These are phyloP conservation scores for Sclerotinia glacialis DNA, from an alignment of 2,329 filamentous ascomycete species.

Conservation along the genomic window DNA sequence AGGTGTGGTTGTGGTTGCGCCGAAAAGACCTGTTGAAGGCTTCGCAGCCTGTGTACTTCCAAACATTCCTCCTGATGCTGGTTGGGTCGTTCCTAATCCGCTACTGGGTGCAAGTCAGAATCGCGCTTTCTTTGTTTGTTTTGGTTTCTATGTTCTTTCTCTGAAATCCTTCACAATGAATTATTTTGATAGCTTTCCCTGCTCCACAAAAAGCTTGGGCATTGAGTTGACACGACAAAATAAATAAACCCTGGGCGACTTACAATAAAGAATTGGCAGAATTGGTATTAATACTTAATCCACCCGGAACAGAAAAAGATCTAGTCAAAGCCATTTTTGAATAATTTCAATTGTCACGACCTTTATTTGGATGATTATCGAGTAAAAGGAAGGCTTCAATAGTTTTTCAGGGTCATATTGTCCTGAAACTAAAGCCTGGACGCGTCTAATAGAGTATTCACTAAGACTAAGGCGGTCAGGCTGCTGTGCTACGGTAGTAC, in stretches of 20 bases:
- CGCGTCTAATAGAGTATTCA: constrained; percentile 19
- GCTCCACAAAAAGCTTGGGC: constrained; percentile 22
- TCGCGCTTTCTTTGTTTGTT: constrained; percentile 20
- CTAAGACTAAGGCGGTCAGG: constrained; percentile 5
- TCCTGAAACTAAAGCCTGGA: constrained; percentile 1
- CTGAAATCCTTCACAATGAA: constrained; percentile 19
- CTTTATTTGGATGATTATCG: background rate
- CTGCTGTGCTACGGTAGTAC: background rate
- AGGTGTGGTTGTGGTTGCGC: constrained; percentile 31
- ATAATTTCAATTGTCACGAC: background rate
- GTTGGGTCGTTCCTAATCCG: constrained; percentile 34
- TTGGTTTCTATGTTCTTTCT: background rate
- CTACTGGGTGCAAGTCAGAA: constrained; percentile 31
- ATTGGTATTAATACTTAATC: constrained; percentile 62
- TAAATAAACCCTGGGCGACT: constrained; percentile 35
- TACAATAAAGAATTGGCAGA: constrained; percentile 58
- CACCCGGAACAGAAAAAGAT: constrained; percentile 58
- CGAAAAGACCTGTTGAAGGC: constrained; percentile 38
- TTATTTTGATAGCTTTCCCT: constrained; percentile 23
- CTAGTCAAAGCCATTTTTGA: constrained; percentile 43
- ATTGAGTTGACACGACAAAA: constrained; percentile 14
- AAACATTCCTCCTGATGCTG: constrained; percentile 38
- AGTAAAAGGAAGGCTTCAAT: background rate
- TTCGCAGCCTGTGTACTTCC: constrained; percentile 35
- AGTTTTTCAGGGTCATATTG: background rate